A percentile compares a stretch with the other conserved stretches of the same genome.
Conservation (phyloP, 2,329 filamentous ascomycete genomes). For the Calonectria leucothoes region DNA sequence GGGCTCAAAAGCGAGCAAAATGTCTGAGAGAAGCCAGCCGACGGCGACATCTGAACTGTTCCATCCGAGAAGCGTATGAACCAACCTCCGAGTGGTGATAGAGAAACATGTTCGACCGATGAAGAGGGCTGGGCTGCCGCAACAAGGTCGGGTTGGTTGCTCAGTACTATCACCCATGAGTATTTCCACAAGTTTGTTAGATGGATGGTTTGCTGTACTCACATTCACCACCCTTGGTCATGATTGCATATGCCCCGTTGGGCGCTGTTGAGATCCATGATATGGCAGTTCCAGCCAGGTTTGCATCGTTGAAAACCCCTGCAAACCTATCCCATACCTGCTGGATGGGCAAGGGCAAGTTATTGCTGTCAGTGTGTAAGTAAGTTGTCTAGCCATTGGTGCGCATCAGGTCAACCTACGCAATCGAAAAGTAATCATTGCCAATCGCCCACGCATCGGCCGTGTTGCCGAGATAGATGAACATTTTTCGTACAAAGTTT, state of each 20-base stretch:
- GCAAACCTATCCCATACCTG: constrained; percentile 24
- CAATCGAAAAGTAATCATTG: constrained; percentile 23
- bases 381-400: neutral
- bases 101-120: constrained; percentile 18
- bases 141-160: constrained; percentile 22
- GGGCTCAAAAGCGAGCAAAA: constrained; percentile 11
- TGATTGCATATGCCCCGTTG: constrained; percentile 23
- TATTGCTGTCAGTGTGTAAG: constrained; percentile 15
- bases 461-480: constrained; percentile 22
- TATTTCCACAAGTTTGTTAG: neutral
- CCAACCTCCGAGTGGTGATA: constrained; percentile 22
- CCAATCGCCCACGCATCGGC: constrained; percentile 24
- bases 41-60: constrained; percentile 23
- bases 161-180: constrained; percentile 17
- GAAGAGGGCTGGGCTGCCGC: constrained; percentile 3
- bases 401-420: neutral
- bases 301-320: neutral
- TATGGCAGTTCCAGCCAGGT: constrained; percentile 22
- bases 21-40: constrained; percentile 10
- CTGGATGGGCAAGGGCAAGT: constrained; percentile 20
- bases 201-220: neutral
- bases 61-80: constrained; percentile 26
- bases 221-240: constrained; percentile 29
- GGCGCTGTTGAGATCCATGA: constrained; percentile 26
- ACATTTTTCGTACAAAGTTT: constrained; percentile 12